Conservation (phyloP, 148 eudicot genomes). For the Polygonum aviculare region DNA sequence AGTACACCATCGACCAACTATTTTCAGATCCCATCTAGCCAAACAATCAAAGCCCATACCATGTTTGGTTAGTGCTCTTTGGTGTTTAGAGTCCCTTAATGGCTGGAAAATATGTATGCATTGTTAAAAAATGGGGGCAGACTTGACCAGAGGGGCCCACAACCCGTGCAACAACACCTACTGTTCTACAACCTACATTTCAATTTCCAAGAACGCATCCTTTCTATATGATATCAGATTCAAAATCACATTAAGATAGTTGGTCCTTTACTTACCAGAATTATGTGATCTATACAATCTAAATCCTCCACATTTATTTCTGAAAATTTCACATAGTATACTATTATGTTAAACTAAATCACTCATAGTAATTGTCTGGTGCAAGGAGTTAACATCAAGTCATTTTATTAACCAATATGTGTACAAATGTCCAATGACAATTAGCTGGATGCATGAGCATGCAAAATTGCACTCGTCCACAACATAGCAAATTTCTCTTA, state of each 20-base stretch:
- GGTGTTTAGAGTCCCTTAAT: too few species aligned
- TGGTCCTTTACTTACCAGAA: background rate
- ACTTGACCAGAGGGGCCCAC: background rate
- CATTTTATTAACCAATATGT: background rate
- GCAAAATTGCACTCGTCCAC: background rate
- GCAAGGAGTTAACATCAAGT: background rate
- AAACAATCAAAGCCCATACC: background rate
- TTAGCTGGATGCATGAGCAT: background rate
- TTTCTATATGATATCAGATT: background rate
- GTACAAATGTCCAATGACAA: background rate
- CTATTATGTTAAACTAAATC: background rate
- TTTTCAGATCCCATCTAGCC: background rate
- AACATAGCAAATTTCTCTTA: background rate
- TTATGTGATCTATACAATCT: background rate
- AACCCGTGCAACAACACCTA: background rate
- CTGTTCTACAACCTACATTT: background rate
- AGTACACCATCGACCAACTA: background rate
- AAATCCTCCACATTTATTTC: background rate
- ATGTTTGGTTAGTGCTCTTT: too few species aligned
- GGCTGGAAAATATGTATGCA: too few species aligned
- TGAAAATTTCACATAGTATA: background rate
- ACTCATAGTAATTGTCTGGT: background rate
- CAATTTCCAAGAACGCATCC: background rate
- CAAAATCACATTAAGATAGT: background rate
- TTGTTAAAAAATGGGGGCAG: background rate